Conservation (phyloP, 495 filamentous ascomycete species). For the Penicillium samsonianum region DNA sequence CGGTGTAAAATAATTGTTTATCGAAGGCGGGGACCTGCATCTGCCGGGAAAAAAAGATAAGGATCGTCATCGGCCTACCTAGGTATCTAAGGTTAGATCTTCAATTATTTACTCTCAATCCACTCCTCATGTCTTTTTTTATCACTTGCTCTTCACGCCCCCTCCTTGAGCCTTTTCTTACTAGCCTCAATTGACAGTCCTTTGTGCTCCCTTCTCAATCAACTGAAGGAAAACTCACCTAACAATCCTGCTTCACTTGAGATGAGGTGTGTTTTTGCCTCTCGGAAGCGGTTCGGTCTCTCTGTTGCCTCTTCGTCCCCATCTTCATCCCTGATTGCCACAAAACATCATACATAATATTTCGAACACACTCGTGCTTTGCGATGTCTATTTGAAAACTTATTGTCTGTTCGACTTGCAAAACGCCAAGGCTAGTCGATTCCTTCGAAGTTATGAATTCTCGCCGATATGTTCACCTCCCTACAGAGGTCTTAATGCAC, state of each 20-base stretch:
- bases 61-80: conserved; percentile 7
- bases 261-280: neutral
- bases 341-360: neutral
- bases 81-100: no score
- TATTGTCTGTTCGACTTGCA: neutral
- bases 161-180: neutral
- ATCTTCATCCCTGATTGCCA: neutral
- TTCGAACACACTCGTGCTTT: no score
- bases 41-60: conserved; percentile 9
- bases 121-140: conserved; percentile 4
- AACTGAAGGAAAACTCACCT: neutral
- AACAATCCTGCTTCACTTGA: neutral
- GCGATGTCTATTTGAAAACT: neutral
- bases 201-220: neutral
- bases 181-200: neutral
- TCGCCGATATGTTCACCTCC: conserved; percentile 28
- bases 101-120: neutral
- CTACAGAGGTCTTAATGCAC: conserved; percentile 56
- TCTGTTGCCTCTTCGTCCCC: neutral
- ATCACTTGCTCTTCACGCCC: neutral
- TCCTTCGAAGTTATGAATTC: neutral
- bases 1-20: conserved; percentile 1
- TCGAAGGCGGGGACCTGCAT: conserved; percentile 1
- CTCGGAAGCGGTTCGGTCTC: neutral
- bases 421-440: neutral